Evolutionary conservation across 2,329 filamentous ascomycete genomes (phyloP).

Genomic region (Paramyrothecium sp.): DNA sequence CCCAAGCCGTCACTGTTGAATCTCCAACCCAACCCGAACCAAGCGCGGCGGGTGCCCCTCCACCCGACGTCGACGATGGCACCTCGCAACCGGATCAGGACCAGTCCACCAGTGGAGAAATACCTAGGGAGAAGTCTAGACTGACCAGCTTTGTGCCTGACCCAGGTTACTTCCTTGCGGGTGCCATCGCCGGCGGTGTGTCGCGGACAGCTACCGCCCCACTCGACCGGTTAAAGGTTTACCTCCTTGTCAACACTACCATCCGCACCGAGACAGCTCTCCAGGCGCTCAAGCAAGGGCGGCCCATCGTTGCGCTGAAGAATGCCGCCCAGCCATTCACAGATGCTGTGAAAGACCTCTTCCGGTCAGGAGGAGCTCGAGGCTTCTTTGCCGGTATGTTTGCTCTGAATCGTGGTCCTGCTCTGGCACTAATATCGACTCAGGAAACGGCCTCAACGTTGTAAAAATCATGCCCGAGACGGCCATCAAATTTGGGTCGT

Average conservation of each 20-base stretch:
- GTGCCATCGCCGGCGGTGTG: conserved; percentile 89
- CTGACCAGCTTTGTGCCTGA: conserved; percentile 72
- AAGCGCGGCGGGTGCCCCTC: not conserved
- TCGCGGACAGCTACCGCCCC: conserved; percentile 95
- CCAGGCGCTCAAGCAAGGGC: conserved; percentile 68
- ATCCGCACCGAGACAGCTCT: conserved; percentile 51
- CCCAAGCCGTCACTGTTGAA: conserved; percentile 1
- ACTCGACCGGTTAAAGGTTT: conserved; percentile 95
- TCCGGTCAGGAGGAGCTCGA: conserved; percentile 79
- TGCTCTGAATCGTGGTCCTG: not conserved
- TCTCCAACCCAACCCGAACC: not conserved
- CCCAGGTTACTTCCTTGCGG: conserved; percentile 97
- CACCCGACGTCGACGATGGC: conserved; percentile 30
- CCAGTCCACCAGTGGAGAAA: conserved; percentile 30
- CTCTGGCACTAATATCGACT: not conserved
- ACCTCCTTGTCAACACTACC: conserved; percentile 85
- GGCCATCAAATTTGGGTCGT: conserved; percentile 96
- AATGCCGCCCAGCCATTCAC: conserved; percentile 68
- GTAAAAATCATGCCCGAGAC: conserved; percentile 99
- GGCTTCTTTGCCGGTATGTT: conserved; percentile 87
- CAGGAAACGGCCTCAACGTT: conserved; percentile 94
- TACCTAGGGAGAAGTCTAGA: conserved; percentile 42
- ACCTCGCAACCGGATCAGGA: conserved; percentile 25
- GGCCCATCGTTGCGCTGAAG: conserved; percentile 61
- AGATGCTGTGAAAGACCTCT: conserved; percentile 74